These are phyloP conservation scores for Fusarium keratoplasticum DNA, from an alignment of 2,329 filamentous ascomycete species.

Conservation along the genomic window DNA sequence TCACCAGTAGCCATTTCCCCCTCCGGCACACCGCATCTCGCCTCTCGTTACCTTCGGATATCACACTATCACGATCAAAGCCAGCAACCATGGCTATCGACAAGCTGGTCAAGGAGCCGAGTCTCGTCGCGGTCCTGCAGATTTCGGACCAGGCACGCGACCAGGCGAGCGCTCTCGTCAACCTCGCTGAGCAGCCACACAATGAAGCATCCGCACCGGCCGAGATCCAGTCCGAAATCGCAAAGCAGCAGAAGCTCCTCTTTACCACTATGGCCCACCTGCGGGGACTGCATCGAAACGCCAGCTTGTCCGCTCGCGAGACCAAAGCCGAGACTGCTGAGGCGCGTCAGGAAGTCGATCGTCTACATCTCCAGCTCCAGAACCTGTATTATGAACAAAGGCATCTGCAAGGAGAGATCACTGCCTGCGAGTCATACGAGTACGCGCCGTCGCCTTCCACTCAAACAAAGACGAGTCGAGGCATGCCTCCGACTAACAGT, in stretches of 20 bases:
- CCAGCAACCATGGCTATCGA: constrained; percentile 51
- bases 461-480: not conserved
- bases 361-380: constrained; percentile 90
- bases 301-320: constrained; percentile 82
- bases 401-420: constrained; percentile 89
- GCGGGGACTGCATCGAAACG: constrained; percentile 84
- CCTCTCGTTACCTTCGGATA: not conserved
- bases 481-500: constrained; percentile 11
- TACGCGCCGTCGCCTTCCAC: constrained; percentile 60
- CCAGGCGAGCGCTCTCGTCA: constrained; percentile 76
- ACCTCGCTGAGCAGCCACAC: constrained; percentile 60
- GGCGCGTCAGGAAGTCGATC: constrained; percentile 89
- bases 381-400: constrained; percentile 97
- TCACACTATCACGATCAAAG: not conserved
- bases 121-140: constrained; percentile 75
- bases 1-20: not conserved
- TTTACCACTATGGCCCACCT: constrained; percentile 83
- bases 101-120: constrained; percentile 54
- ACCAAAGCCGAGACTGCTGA: constrained; percentile 90
- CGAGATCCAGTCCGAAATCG: constrained; percentile 68
- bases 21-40: not conserved
- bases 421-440: constrained; percentile 92
- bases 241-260: constrained; percentile 83
- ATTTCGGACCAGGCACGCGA: constrained; percentile 79
- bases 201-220: constrained; percentile 55